Base-by-base conservation (phyloP, 208 protist genomes). In the Trypanosoma melophagium region DNA sequence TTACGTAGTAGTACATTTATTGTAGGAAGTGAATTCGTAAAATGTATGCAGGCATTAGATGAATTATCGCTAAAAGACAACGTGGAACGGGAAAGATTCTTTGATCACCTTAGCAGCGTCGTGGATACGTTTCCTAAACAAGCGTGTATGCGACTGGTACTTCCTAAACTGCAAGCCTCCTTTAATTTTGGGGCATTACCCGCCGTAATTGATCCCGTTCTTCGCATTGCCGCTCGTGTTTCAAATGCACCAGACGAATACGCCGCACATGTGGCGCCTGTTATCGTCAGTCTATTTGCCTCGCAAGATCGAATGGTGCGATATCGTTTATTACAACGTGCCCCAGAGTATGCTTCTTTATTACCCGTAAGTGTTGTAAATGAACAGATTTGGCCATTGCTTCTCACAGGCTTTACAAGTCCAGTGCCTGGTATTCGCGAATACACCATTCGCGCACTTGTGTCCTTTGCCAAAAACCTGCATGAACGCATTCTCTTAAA, bases 331-430 rank as follows among this genome's bases (percentile, higher is more conserved):
- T 74, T 97, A 7, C 69, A 89, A 25, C 75, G 69, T 40, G 76
- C 80, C 0, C 64, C 76, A 7, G 59, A 73, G 19, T 94, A 92
- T 76, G 68, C 63, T 2, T 54, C 71, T 13, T 66, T 69, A 47
- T 25, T 97, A 25, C 71, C 86, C 7, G 7, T 67, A 9, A 38
- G 60, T 24, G 35, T 69, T 25, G 52, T 93, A 17, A 79, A 82
- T 55, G 77, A 83, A 42, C 45, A 78, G 10, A 70, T 97, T 0
- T 97, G 90, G 87, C 84, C 86, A 5, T 61, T 81, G 5, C 90
- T 92, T 76, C 40, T 62, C 13, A 76, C 75, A 38, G 88, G 90
- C 21, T 95, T 97, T 66, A 70, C 61, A 24, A 81, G 76, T 68
- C 45, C 81, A 0, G 58, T 69, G 8, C 61, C 89, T 35, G 80